These are phyloP conservation scores for Trichophyton equinum DNA, from an alignment of 2,329 filamentous ascomycete genomes.

Conservation along the genomic window DNA sequence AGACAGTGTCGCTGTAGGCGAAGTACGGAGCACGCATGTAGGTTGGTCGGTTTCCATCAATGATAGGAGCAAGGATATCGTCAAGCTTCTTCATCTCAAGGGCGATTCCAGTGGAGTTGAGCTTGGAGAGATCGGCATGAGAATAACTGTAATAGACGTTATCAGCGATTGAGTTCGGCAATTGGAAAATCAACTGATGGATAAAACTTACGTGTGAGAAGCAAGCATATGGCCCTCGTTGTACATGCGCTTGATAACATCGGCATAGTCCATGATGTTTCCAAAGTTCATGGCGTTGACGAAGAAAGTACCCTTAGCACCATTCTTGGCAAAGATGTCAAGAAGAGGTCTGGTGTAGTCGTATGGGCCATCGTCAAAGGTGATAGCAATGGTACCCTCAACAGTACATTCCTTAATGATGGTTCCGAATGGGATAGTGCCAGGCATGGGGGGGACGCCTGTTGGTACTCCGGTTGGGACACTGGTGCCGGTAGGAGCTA, in stretches of 20 bases:
- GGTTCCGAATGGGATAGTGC: not conserved
- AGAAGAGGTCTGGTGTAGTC: conserved; percentile 58
- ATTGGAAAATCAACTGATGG: not conserved
- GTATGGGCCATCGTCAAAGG: conserved; percentile 77
- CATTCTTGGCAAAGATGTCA: conserved; percentile 48
- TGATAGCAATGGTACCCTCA: conserved; percentile 63
- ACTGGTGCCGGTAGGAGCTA: not conserved
- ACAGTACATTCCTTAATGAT: conserved; percentile 12
- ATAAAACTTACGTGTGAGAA: conserved; percentile 32
- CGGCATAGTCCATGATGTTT: conserved; percentile 14
- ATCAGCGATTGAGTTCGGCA: not conserved
- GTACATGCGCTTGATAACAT: conserved; percentile 21
- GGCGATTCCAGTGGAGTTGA: conserved; percentile 23
- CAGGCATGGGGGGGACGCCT: not conserved
- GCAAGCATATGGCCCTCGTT: conserved; percentile 35
- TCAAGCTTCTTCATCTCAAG: conserved; percentile 34
- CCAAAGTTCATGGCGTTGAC: conserved; percentile 49
- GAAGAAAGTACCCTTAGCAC: conserved; percentile 72
- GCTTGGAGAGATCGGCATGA: conserved; percentile 28
- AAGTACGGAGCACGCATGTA: conserved; percentile 40
- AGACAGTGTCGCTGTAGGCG: conserved; percentile 21
- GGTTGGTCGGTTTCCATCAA: conserved; percentile 32
- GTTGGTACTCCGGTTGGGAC: not conserved
- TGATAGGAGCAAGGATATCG: conserved; percentile 26
- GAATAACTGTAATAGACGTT: conserved; percentile 21